Evolutionary conservation across 192 early-diverging fungal species (phyloP).

Genomic region (Podila minutissima): DNA sequence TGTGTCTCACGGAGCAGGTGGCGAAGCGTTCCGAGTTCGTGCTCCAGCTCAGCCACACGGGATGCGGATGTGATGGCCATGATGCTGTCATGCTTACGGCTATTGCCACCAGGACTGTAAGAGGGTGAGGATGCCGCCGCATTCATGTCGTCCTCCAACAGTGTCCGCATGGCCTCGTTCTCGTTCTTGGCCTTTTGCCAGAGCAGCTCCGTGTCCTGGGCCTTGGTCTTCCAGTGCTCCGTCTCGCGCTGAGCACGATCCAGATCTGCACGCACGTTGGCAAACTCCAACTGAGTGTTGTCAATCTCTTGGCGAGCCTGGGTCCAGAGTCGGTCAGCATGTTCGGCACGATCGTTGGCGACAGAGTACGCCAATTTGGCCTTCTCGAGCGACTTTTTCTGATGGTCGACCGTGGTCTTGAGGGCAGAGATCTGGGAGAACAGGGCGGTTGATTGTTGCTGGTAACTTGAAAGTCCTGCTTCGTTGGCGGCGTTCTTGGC

Average conservation of each 20-base stretch:
- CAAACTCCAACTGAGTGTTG: slow-evolving; percentile 47
- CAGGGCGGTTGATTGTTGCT: slow-evolving; percentile 33
- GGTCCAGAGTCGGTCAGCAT: slow-evolving; percentile 54
- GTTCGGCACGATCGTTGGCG: slow-evolving; percentile 50
- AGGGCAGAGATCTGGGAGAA: slow-evolving; percentile 35
- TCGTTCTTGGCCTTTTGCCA: slow-evolving; percentile 56
- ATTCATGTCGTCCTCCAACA: slow-evolving; percentile 58
- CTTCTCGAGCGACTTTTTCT: slow-evolving; percentile 56
- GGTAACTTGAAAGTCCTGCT: slow-evolving; percentile 45
- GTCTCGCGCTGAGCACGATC: slow-evolving; percentile 55
- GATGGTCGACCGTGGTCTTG: slow-evolving; percentile 54
- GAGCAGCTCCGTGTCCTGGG: slow-evolving; percentile 54
- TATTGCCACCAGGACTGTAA: slow-evolving; percentile 34
- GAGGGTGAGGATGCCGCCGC: slow-evolving; percentile 1
- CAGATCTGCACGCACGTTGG: slow-evolving; percentile 51
- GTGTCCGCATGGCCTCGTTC: slow-evolving; percentile 48
- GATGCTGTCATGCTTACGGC: slow-evolving; percentile 43
- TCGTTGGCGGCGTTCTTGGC: slow-evolving; percentile 44
- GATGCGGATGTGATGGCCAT: slow-evolving; percentile 50
- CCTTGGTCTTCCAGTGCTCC: slow-evolving; percentile 51
- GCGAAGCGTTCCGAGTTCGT: slow-evolving; percentile 50
- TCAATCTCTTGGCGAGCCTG: slow-evolving; percentile 56
- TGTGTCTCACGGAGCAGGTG: slow-evolving; percentile 46
- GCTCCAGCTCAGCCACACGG: slow-evolving; percentile 50
- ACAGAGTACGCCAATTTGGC: slow-evolving; percentile 45